Evolutionary conservation across 352 stramenopile species (phyloP).

Genomic region (Phytophthora citricola): DNA sequence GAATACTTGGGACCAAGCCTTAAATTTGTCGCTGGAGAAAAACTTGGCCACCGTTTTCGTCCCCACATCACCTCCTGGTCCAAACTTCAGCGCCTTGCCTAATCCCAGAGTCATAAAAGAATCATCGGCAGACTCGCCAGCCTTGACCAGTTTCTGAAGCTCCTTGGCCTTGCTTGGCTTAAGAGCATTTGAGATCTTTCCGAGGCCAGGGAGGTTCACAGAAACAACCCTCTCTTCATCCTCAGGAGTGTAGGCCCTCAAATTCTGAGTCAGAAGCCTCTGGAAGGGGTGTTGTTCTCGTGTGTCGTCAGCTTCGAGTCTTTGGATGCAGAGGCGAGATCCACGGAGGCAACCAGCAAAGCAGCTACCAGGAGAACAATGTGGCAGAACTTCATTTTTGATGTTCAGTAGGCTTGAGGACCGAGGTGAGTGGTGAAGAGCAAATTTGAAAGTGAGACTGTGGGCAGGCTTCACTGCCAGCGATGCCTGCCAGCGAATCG

Average conservation of each 20-base stretch:
- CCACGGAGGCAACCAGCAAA: neutral
- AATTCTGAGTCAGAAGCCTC: neutral
- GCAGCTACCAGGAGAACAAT: neutral
- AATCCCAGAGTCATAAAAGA: neutral
- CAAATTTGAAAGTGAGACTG: neutral
- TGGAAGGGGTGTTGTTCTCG: neutral
- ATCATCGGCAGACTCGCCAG: neutral
- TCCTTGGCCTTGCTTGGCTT: neutral
- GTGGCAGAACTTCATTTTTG: slow-evolving; percentile 1
- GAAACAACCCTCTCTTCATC: neutral
- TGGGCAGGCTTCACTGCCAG: too few species aligned
- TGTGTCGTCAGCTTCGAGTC: neutral
- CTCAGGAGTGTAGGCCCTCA: neutral
- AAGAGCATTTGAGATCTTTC: neutral
- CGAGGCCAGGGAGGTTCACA: neutral
- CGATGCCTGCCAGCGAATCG: too few species aligned
- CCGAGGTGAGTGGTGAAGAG: neutral
- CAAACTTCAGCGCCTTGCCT: neutral
- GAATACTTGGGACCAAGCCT: neutral
- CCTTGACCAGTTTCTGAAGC: neutral
- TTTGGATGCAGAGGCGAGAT: neutral
- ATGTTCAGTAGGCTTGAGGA: neutral
- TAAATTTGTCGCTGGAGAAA: neutral
- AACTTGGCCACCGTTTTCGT: neutral
- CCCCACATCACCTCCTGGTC: neutral